Percentiles rank a stretch among this genome's conserved stretches.
phyloP scores from a whole-genome alignment of 2,329 filamentous ascomycete genomes.

The Diplodia intermedia region DNA sequence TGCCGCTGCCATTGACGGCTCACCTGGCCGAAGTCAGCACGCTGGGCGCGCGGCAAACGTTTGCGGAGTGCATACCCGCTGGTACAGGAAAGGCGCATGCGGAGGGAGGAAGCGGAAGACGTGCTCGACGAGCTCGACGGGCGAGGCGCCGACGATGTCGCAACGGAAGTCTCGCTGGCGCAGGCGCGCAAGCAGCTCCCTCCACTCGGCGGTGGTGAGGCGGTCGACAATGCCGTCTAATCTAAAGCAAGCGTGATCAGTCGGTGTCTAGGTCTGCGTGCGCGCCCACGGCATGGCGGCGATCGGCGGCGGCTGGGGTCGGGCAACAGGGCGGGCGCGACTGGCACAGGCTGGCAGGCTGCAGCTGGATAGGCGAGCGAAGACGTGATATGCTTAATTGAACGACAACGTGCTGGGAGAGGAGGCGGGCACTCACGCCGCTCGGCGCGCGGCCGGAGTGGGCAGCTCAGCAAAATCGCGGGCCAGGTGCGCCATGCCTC shows the following conservation, averaged over 20 bases:
- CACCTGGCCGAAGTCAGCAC: slow-evolving; percentile 38
- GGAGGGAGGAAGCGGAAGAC: slow-evolving; percentile 47
- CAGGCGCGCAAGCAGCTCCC: slow-evolving; percentile 37
- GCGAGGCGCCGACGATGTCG: slow-evolving; percentile 48
- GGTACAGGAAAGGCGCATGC: slow-evolving; percentile 41
- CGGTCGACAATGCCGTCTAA: slow-evolving; percentile 40
- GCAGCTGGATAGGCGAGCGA: slow-evolving; percentile 26
- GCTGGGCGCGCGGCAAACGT: neutral
- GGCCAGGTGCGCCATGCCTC: slow-evolving; percentile 30
- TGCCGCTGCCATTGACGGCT: slow-evolving; percentile 44
- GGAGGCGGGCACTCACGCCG: slow-evolving; percentile 19
- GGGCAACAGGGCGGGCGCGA: slow-evolving; percentile 9
- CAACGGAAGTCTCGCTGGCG: slow-evolving; percentile 39
- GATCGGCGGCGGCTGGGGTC: slow-evolving; percentile 4
- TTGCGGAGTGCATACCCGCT: slow-evolving; percentile 36
- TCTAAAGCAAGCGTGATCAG: slow-evolving; percentile 34
- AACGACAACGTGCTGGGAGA: slow-evolving; percentile 13
- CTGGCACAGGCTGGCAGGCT: neutral
- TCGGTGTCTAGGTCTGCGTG: neutral
- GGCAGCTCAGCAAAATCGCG: slow-evolving; percentile 25
- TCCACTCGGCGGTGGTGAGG: slow-evolving; percentile 44
- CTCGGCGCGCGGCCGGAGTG: slow-evolving; percentile 30
- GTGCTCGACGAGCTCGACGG: slow-evolving; percentile 47
- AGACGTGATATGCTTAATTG: slow-evolving; percentile 29
- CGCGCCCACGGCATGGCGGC: neutral